These are phyloP conservation scores for Spergularia marina DNA, from an alignment of 148 eudicot genomes.

Conservation along the genomic window DNA sequence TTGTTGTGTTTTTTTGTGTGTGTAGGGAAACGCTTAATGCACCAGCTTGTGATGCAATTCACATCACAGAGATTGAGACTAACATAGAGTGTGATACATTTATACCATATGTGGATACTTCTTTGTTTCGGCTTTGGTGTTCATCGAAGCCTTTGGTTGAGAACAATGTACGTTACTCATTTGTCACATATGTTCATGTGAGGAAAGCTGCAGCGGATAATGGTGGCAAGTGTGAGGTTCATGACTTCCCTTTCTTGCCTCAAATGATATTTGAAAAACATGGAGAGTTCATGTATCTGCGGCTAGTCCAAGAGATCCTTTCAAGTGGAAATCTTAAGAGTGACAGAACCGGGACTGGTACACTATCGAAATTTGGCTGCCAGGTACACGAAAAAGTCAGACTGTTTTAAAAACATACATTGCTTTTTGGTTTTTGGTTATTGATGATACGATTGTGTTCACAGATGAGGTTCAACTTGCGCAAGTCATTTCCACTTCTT, in stretches of 20 bases:
- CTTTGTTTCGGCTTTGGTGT: slow-evolving; percentile 81
- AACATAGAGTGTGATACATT: slow-evolving; percentile 82
- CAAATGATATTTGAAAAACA: slow-evolving; percentile 68
- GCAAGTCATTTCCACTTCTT: slow-evolving; percentile 72
- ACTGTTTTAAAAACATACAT: background rate
- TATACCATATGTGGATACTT: slow-evolving; percentile 63
- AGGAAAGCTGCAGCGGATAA: slow-evolving; percentile 40
- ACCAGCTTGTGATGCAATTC: slow-evolving; percentile 85
- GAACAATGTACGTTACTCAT: slow-evolving; percentile 56
- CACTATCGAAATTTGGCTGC: slow-evolving; percentile 84
- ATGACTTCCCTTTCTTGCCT: slow-evolving; percentile 69
- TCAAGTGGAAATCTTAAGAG: slow-evolving; percentile 62
- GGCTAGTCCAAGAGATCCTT: slow-evolving; percentile 64
- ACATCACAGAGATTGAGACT: slow-evolving; percentile 73
- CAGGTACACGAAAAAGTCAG: slow-evolving; percentile 51
- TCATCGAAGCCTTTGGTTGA: slow-evolving; percentile 66
- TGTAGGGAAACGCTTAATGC: slow-evolving; percentile 86
- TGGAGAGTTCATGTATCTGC: slow-evolving; percentile 71
- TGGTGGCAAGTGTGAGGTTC: slow-evolving; percentile 36
- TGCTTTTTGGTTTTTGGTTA: slow-evolving; percentile 3
- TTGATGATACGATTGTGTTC: background rate
- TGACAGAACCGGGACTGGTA: slow-evolving; percentile 93
- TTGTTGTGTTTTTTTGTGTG: slow-evolving; percentile 19
- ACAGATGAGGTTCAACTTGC: slow-evolving; percentile 91
- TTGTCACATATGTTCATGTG: slow-evolving; percentile 81